phyloP scores from a whole-genome alignment of 2,329 filamentous ascomycete genomes.

The Nigrospora oryzae region DNA sequence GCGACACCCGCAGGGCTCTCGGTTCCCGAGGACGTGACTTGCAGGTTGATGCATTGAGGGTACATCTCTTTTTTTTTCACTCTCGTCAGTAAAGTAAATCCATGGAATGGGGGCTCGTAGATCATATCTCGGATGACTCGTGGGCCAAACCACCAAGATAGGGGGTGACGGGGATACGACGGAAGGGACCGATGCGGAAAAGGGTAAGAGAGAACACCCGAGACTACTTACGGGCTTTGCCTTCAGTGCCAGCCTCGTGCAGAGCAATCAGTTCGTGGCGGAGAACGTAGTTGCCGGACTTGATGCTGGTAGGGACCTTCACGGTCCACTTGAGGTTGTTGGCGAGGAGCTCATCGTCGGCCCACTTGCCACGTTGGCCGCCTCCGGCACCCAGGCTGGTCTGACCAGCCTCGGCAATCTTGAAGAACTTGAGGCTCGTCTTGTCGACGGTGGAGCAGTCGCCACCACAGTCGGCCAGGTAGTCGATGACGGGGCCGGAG shows the following conservation, averaged over 20 bases:
- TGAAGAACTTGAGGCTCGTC: slow-evolving; percentile 34
- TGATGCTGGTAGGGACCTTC: slow-evolving; percentile 32
- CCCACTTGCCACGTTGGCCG: slow-evolving; percentile 19
- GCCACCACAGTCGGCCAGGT: slow-evolving; percentile 34
- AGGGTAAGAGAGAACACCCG: no score
- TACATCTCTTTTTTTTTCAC: slow-evolving; percentile 26
- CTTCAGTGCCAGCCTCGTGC: slow-evolving; percentile 26
- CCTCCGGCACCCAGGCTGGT: slow-evolving; percentile 23
- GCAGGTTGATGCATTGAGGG: slow-evolving; percentile 35
- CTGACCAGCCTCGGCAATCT: slow-evolving; percentile 32
- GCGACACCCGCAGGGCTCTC: slow-evolving; percentile 18
- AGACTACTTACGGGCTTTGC: slow-evolving; percentile 25
- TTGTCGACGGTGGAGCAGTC: slow-evolving; percentile 31
- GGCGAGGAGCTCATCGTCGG: slow-evolving; percentile 27
- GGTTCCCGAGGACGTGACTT: slow-evolving; percentile 30
- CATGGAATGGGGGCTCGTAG: no score
- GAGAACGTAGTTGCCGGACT: slow-evolving; percentile 37
- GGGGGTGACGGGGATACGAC: slow-evolving; percentile 49
- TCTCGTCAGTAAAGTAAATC: no score
- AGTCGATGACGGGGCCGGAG: slow-evolving; percentile 36
- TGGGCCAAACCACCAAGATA: slow-evolving; percentile 34
- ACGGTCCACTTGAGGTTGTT: slow-evolving; percentile 36
- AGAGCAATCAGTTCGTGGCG: slow-evolving; percentile 41
- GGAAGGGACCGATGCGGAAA: slow-evolving; percentile 31
- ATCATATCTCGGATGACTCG: no score